phyloP scores from a whole-genome alignment of 2,329 filamentous ascomycete genomes.

The Diplocarpon mali region DNA sequence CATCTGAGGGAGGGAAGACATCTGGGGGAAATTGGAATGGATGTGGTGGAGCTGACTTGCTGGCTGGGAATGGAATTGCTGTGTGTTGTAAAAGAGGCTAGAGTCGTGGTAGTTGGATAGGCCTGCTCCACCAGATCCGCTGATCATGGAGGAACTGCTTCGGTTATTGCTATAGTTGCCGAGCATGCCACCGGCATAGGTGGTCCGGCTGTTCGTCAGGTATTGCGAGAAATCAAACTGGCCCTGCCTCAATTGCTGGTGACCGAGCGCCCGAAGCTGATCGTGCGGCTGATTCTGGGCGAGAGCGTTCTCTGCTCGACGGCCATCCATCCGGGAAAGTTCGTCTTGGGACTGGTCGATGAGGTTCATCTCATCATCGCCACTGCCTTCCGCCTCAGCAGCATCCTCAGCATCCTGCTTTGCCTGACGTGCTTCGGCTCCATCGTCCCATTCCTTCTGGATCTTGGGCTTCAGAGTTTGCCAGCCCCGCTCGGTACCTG shows the following conservation, averaged over 20 bases:
- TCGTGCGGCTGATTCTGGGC: constrained; percentile 1
- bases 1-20: background rate
- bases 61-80: background rate
- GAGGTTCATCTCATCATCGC: background rate
- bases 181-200: too few species aligned
- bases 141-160: too few species aligned
- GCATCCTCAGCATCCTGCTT: background rate
- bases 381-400: background rate
- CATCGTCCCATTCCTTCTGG: constrained; percentile 15
- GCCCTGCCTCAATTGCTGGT: background rate
- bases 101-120: too few species aligned
- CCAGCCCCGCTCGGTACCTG: constrained; percentile 26
- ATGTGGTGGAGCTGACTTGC: background rate
- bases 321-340: background rate
- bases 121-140: too few species aligned
- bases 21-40: background rate
- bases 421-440: constrained; percentile 2
- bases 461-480: constrained; percentile 25
- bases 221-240: too few species aligned
- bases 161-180: too few species aligned
- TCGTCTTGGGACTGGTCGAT: background rate
- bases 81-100: background rate
- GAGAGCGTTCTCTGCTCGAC: background rate
- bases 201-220: too few species aligned
- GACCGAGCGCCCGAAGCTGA: background rate